Percentiles rank a stretch among this genome's conserved stretches.
These are phyloP conservation scores for Medicago lupulina DNA, from an alignment of 306 rosid species.

Conservation along the genomic window DNA sequence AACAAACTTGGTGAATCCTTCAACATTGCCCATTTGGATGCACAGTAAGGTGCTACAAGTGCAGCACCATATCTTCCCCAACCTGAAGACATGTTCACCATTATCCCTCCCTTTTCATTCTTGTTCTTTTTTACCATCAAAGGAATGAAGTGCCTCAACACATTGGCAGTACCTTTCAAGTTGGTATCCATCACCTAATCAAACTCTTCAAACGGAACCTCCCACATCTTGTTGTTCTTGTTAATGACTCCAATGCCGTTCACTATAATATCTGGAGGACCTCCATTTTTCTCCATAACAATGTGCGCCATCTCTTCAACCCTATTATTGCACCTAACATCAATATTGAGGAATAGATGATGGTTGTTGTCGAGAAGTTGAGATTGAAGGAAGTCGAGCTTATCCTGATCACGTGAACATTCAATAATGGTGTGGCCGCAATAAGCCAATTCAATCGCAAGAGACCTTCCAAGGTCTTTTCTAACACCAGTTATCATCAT, in stretches of 20 bases:
- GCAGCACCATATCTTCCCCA: slow-evolving; percentile 99
- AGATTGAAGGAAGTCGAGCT: slow-evolving; percentile 60
- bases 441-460: slow-evolving; percentile 72
- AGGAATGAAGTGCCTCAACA: slow-evolving; percentile 85
- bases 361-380: slow-evolving; percentile 40
- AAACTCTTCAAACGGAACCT: slow-evolving; percentile 78
- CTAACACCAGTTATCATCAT: slow-evolving; percentile 82
- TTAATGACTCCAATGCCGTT: slow-evolving; percentile 87
- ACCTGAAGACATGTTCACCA: slow-evolving; percentile 93
- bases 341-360: slow-evolving; percentile 66
- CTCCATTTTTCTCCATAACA: slow-evolving; percentile 60
- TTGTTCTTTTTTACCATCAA: slow-evolving; percentile 40
- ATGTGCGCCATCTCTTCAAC: slow-evolving; percentile 62
- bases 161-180: slow-evolving; percentile 74
- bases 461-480: slow-evolving; percentile 76
- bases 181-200: slow-evolving; percentile 77
- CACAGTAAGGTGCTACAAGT: slow-evolving; percentile 88
- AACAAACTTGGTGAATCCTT: slow-evolving; percentile 77
- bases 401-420: slow-evolving; percentile 77
- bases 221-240: slow-evolving; percentile 85
- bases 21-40: slow-evolving; percentile 94
- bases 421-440: slow-evolving; percentile 80
- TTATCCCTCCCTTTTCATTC: slow-evolving; percentile 48
- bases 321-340: slow-evolving; percentile 63
- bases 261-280: slow-evolving; percentile 87